Evolutionary conservation across 139 green algal genomes (phyloP).

Genomic region (Ettlia oleoabundans): DNA sequence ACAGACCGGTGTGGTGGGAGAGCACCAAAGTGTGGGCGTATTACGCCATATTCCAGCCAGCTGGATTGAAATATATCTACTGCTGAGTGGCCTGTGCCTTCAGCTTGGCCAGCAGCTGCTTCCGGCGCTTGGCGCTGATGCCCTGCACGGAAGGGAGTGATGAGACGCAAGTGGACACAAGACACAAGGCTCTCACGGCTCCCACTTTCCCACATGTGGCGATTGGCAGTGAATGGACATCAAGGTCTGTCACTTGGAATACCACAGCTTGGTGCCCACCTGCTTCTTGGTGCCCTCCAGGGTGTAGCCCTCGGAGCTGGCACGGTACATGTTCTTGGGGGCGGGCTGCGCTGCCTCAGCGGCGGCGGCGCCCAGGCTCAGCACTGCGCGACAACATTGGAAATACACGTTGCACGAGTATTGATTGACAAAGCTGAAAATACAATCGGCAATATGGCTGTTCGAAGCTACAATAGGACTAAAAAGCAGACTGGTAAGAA

Average conservation of each 20-base stretch:
- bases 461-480: neutral
- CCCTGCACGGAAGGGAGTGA: conserved; percentile 25
- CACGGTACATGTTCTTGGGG: conserved; percentile 25
- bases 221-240: no score
- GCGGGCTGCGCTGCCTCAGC: neutral
- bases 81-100: neutral
- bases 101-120: conserved; percentile 49
- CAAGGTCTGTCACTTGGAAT: no score
- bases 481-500: no score
- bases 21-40: no score
- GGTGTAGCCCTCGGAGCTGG: conserved; percentile 42
- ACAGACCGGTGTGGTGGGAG: neutral
- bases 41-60: no score
- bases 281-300: conserved; percentile 71
- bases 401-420: neutral
- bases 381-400: neutral
- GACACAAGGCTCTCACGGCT: no score
- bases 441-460: neutral
- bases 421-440: neutral
- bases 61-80: no score
- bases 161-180: neutral
- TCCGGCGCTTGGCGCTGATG: conserved; percentile 53
- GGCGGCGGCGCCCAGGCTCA: neutral
- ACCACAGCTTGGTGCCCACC: neutral
- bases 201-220: no score